phyloP scores from a whole-genome alignment of 2,329 filamentous ascomycete genomes.

The Aspergillus sp. region DNA sequence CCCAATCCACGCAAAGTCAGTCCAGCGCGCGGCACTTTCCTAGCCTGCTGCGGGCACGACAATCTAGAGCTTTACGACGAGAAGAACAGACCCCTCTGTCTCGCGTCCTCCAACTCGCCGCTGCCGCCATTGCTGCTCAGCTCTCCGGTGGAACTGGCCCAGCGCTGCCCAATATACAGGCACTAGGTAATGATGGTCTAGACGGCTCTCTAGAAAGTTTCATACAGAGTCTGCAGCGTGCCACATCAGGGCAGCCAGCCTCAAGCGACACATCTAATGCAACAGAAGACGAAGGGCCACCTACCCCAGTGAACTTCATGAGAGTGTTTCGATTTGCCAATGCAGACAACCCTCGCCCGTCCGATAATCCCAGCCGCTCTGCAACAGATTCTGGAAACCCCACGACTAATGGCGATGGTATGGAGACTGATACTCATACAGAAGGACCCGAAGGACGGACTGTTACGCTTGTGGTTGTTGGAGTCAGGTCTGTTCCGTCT shows the following conservation, averaged over 20 bases:
- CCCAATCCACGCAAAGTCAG: slow-evolving; percentile 35
- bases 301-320: slow-evolving; percentile 68
- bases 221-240: slow-evolving; percentile 65
- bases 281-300: slow-evolving; percentile 45
- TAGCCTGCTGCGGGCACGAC: slow-evolving; percentile 54
- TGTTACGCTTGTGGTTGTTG: slow-evolving; percentile 71
- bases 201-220: slow-evolving; percentile 68
- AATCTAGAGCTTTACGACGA: slow-evolving; percentile 57
- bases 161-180: slow-evolving; percentile 59
- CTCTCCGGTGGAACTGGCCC: slow-evolving; percentile 65
- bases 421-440: slow-evolving; percentile 46
- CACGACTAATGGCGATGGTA: slow-evolving; percentile 36
- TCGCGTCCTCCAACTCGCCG: slow-evolving; percentile 65
- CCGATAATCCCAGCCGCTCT: slow-evolving; percentile 29
- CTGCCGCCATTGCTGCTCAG: slow-evolving; percentile 67
- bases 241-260: slow-evolving; percentile 59
- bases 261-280: slow-evolving; percentile 41
- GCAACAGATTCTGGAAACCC: slow-evolving; percentile 30
- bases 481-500: slow-evolving; percentile 68
- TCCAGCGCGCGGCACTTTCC: slow-evolving; percentile 45
- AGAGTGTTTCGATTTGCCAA: slow-evolving; percentile 71
- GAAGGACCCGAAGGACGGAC: slow-evolving; percentile 59
- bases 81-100: slow-evolving; percentile 68
- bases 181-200: slow-evolving; percentile 58
- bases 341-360: slow-evolving; percentile 41